phyloP scores from a whole-genome alignment of 2,329 filamentous ascomycete genomes.

The Xylariaceae sp. region DNA sequence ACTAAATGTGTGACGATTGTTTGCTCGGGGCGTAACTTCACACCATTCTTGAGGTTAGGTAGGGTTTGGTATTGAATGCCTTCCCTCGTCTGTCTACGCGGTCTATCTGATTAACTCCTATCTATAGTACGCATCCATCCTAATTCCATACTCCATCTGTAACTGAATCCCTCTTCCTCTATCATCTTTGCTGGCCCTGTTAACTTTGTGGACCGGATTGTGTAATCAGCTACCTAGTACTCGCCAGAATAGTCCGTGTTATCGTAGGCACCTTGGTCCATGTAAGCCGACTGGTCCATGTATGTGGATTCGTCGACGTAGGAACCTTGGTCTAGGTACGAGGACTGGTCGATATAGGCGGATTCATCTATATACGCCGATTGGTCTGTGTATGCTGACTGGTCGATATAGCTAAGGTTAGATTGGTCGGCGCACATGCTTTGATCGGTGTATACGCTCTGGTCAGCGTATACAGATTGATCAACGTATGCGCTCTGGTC shows the following conservation, averaged over 20 bases:
- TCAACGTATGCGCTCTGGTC: slow-evolving; percentile 6
- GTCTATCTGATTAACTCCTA: too few relatives aligned
- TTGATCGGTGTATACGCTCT: slow-evolving; percentile 2
- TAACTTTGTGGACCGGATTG: too few relatives aligned
- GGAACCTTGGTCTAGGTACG: neutral
- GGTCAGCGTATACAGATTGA: slow-evolving; percentile 2
- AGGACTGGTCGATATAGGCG: neutral
- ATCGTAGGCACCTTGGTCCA: slow-evolving; percentile 1
- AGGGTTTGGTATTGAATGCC: too few relatives aligned
- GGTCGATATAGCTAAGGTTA: neutral
- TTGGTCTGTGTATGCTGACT: slow-evolving; percentile 7
- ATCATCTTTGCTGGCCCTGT: neutral
- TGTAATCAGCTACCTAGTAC: neutral
- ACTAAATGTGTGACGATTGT: too few relatives aligned
- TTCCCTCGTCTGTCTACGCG: too few relatives aligned
- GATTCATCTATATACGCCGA: slow-evolving; percentile 2
- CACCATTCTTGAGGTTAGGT: too few relatives aligned
- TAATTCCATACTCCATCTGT: too few relatives aligned
- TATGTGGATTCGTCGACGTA: slow-evolving; percentile 6
- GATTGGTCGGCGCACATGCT: slow-evolving; percentile 2
- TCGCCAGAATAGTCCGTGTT: slow-evolving; percentile 14
- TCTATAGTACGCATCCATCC: too few relatives aligned
- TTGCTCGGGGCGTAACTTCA: too few relatives aligned
- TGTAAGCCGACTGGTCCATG: too few relatives aligned
- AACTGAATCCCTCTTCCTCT: neutral